Evolutionary conservation across 768 basidiomycete genomes (phyloP), one percentile per base, ranked within the genome.

Genomic region (Russula sp.): DNA sequence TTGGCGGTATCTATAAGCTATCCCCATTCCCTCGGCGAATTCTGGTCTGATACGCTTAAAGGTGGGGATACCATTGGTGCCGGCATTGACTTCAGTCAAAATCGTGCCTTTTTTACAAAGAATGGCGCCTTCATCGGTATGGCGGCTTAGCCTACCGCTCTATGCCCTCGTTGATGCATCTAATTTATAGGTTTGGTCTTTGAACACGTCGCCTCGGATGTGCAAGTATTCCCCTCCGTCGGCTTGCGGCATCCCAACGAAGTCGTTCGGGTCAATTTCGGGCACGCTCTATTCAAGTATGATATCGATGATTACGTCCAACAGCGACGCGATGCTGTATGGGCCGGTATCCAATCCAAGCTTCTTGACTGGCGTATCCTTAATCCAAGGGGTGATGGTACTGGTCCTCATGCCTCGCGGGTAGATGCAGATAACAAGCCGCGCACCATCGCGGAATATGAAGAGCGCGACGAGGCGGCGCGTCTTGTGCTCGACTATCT

Each of bases 41-140:
- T 59, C 39, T 65, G 63, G 44, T 63, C 52, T 57, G 65, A 55
- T 61, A 20, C 50, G 48, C 52, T 62, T 62, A 10, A 68, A 95
- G 94, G 85, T 49, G 89, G 88, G 8, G 96, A 99, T 72, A 76
- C 87, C 31, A 81, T 99, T 63, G 96, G 96, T 11, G 96, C 94
- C 70, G 96, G 96, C 1, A 81, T 98, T 62, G 93, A 98, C 74
- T 97, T 94, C 71, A 86, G 85, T 49, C 84, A 82, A 20, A 81
- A 89, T 61, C 80, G 81, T 59, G 86, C 85, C 0, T 97, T 98
- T 75, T 97, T 88, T 72, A 97, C 94, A 35, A 94, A 89, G 77
- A 96, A 96, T 63, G 91, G 92, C 13, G 73, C 77, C 16, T 78
- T 85, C 66, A 78, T 93, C 50, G 86, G 90, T 88, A 70, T 44